Evolutionary conservation across 2,329 filamentous ascomycete species (phyloP).

Genomic region (Colletotrichum navitas): DNA sequence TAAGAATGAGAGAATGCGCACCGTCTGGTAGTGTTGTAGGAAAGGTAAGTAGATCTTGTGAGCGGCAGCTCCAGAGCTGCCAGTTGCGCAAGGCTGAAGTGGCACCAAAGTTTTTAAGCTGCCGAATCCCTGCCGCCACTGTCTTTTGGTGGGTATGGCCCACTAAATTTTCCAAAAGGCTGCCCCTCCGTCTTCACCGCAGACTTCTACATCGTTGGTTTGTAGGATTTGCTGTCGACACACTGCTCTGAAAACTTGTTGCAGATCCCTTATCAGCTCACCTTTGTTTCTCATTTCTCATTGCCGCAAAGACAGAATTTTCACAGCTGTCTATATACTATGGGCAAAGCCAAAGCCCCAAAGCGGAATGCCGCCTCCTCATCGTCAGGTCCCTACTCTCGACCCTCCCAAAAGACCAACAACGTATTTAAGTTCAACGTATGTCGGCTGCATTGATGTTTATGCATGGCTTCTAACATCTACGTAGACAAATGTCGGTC

Average conservation of each 20-base stretch:
- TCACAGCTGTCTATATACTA: slow-evolving; percentile 46
- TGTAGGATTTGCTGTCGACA: slow-evolving; percentile 8
- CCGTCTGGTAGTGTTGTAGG: background rate
- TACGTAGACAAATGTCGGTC: slow-evolving; percentile 45
- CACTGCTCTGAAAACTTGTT: background rate
- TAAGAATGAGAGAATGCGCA: slow-evolving; percentile 1
- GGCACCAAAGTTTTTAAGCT: slow-evolving; percentile 40
- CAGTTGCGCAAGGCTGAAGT: slow-evolving; percentile 42
- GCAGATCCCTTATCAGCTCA: background rate
- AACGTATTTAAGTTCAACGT: slow-evolving; percentile 96
- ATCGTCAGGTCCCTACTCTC: slow-evolving; percentile 42
- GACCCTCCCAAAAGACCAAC: slow-evolving; percentile 60
- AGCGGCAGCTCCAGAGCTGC: slow-evolving; percentile 11
- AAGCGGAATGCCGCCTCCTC: slow-evolving; percentile 64
- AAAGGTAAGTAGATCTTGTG: slow-evolving; percentile 3
- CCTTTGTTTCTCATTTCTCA: too few relatives aligned
- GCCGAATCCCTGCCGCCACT: slow-evolving; percentile 36
- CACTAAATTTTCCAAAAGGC: slow-evolving; percentile 43
- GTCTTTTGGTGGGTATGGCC: slow-evolving; percentile 18
- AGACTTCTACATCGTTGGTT: slow-evolving; percentile 36
- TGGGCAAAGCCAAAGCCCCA: slow-evolving; percentile 66
- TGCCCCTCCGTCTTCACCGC: slow-evolving; percentile 42
- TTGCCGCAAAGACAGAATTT: background rate
- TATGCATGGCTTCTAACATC: background rate
- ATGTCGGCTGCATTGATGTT: slow-evolving; percentile 64